Evolutionary conservation across 2,329 filamentous ascomycete genomes (phyloP).

Genomic region (Fusarium longipes): DNA sequence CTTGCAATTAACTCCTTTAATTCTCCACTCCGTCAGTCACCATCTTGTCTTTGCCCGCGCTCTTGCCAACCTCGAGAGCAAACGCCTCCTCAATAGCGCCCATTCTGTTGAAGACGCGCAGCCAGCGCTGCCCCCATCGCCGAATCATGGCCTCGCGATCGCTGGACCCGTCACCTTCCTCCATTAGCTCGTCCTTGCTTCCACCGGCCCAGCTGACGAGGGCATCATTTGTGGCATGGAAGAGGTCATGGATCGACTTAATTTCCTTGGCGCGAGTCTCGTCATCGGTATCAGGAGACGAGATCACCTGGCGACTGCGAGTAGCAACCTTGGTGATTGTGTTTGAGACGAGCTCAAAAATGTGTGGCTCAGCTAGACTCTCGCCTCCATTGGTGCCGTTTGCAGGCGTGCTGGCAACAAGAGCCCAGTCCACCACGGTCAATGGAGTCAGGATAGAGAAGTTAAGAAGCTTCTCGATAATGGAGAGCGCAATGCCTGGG

Average conservation of each 20-base stretch:
- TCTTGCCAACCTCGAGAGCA: slow-evolving; percentile 51
- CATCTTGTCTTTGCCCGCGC: slow-evolving; percentile 40
- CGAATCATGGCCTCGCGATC: slow-evolving; percentile 74
- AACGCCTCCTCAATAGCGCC: slow-evolving; percentile 86
- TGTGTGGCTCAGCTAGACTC: slow-evolving; percentile 76
- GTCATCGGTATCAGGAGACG: slow-evolving; percentile 69
- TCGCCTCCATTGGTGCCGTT: slow-evolving; percentile 66
- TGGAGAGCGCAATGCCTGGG: slow-evolving; percentile 89
- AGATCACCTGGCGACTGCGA: slow-evolving; percentile 83
- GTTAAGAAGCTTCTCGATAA: slow-evolving; percentile 96
- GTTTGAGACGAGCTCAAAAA: slow-evolving; percentile 90
- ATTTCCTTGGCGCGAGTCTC: slow-evolving; percentile 77
- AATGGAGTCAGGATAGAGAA: slow-evolving; percentile 92
- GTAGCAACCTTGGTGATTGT: slow-evolving; percentile 92
- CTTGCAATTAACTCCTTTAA: slow-evolving; percentile 34
- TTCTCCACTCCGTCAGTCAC: slow-evolving; percentile 34
- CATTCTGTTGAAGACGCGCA: slow-evolving; percentile 84
- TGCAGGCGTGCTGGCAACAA: slow-evolving; percentile 69
- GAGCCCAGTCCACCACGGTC: slow-evolving; percentile 89
- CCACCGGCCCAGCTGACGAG: slow-evolving; percentile 78
- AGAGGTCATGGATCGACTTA: slow-evolving; percentile 80
- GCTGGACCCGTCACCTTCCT: slow-evolving; percentile 69
- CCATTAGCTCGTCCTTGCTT: slow-evolving; percentile 79
- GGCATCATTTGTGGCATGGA: slow-evolving; percentile 82
- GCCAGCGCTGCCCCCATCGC: slow-evolving; percentile 87